Evolutionary conservation across 768 basidiomycete species (phyloP).

Genomic region (Leccinum arenicola): DNA sequence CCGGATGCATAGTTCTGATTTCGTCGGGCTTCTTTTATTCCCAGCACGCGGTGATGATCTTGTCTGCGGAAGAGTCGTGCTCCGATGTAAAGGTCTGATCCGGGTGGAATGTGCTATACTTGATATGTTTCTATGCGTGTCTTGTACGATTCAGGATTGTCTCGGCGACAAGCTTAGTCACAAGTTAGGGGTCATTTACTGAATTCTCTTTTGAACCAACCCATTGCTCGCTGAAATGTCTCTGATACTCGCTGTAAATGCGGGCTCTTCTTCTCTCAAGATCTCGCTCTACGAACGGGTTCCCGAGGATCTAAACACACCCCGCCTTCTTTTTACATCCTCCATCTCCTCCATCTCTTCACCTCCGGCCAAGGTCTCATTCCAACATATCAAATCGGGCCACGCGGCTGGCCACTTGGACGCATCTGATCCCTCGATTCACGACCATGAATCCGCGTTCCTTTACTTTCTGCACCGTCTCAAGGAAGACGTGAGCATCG

Average conservation of each 20-base stretch:
- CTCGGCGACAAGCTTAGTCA: neutral
- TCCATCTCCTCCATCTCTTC: constrained; percentile 57
- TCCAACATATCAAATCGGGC: constrained; percentile 22
- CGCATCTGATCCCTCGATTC: constrained; percentile 34
- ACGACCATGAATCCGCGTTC: constrained; percentile 64
- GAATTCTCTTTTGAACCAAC: neutral
- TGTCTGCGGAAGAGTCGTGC: neutral
- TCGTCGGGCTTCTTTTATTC: constrained; percentile 3
- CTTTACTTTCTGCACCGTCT: constrained; percentile 53
- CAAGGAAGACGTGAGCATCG: constrained; percentile 39
- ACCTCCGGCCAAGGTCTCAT: constrained; percentile 51
- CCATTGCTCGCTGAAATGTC: constrained; percentile 11
- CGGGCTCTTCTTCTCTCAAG: constrained; percentile 87
- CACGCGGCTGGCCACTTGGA: constrained; percentile 18
- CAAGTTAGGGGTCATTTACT: neutral
- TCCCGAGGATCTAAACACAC: constrained; percentile 28
- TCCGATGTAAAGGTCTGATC: constrained; percentile 8
- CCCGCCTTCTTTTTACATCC: constrained; percentile 48
- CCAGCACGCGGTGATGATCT: neutral
- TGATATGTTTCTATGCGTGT: neutral
- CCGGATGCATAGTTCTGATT: neutral
- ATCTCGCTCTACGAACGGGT: constrained; percentile 58
- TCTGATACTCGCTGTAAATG: constrained; percentile 69
- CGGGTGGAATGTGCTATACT: neutral
- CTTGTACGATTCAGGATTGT: neutral